These are phyloP conservation scores for Rossbeevera mucosa DNA, from an alignment of 768 basidiomycete species.

Conservation along the genomic window DNA sequence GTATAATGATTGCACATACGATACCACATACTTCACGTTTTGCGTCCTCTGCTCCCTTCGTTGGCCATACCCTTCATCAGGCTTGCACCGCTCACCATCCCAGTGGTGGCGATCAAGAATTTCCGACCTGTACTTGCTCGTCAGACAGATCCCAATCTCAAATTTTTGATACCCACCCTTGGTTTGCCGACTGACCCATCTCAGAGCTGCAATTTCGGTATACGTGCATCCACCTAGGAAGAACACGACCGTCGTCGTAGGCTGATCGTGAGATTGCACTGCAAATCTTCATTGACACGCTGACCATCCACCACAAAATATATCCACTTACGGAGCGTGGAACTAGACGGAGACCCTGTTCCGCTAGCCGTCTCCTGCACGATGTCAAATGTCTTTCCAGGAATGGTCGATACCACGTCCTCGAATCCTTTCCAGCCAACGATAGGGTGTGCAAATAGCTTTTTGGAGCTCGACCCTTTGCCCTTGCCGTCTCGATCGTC, in stretches of 20 bases:
- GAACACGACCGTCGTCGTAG: constrained; percentile 86
- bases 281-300: neutral
- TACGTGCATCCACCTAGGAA: constrained; percentile 97
- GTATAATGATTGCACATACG: neutral
- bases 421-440: constrained; percentile 98
- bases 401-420: constrained; percentile 75
- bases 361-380: constrained; percentile 40
- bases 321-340: constrained; percentile 33
- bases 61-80: constrained; percentile 67
- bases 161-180: constrained; percentile 61
- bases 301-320: neutral
- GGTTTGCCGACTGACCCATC: constrained; percentile 87
- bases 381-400: constrained; percentile 84
- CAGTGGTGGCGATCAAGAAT: constrained; percentile 88
- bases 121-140: constrained; percentile 56
- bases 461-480: constrained; percentile 37
- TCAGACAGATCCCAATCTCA: constrained; percentile 9
- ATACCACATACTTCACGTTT: constrained; percentile 35
- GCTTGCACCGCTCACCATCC: constrained; percentile 77
- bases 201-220: constrained; percentile 91
- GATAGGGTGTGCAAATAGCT: constrained; percentile 84
- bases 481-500: constrained; percentile 38
- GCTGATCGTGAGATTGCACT: constrained; percentile 53
- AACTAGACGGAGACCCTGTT: constrained; percentile 25
- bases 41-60: constrained; percentile 24